These are phyloP conservation scores for Botryotinia calthae DNA, from an alignment of 2,329 filamentous ascomycete species.

Conservation along the genomic window DNA sequence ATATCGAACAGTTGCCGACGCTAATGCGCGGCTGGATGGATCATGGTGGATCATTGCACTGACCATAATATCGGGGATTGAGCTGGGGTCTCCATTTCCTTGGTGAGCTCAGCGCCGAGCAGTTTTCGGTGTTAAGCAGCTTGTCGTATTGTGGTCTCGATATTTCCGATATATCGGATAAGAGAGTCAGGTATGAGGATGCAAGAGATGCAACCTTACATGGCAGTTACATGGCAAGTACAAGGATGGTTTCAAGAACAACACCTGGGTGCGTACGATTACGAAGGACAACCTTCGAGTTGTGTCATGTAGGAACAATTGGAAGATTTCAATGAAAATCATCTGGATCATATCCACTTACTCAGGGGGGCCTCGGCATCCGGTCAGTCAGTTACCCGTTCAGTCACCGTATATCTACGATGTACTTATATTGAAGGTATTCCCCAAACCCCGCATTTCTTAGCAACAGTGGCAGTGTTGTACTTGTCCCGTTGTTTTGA, in stretches of 20 bases:
- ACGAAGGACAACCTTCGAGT: background rate
- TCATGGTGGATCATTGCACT: background rate
- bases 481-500: background rate
- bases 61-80: background rate
- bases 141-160: too few relatives aligned
- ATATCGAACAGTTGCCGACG: slow-evolving; percentile 3
- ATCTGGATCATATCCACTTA: background rate
- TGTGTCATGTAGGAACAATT: background rate
- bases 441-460: slow-evolving; percentile 8
- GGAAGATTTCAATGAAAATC: background rate
- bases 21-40: background rate
- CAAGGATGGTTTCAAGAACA: background rate
- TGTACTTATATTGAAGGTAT: background rate
- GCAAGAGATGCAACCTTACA: background rate
- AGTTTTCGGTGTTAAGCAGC: background rate
- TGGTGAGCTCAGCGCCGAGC: background rate
- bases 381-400: background rate
- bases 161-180: background rate
- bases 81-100: background rate
- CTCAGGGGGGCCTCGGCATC: background rate
- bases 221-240: too few relatives aligned
- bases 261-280: background rate
- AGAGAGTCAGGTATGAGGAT: background rate
- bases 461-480: background rate
- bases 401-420: background rate